These are phyloP conservation scores for Neoboletus subvelutipes DNA, from an alignment of 768 basidiomycete species.

Conservation along the genomic window DNA sequence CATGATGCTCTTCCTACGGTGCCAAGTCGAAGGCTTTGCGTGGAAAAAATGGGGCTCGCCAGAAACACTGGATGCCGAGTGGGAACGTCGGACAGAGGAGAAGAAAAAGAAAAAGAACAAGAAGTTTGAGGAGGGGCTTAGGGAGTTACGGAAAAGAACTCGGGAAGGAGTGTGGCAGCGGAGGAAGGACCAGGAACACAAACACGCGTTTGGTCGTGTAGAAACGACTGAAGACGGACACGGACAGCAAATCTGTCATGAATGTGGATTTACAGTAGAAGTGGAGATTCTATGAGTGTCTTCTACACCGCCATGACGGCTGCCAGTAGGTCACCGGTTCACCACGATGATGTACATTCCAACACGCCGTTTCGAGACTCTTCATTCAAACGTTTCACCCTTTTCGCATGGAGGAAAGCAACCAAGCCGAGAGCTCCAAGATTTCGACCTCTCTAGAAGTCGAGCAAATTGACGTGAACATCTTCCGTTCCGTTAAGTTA, in stretches of 20 bases:
- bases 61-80: constrained; percentile 88
- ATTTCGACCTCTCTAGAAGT: constrained; percentile 76
- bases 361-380: not conserved
- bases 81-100: constrained; percentile 69
- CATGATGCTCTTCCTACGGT: constrained; percentile 98
- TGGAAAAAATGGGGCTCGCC: constrained; percentile 98
- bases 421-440: constrained; percentile 60
- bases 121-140: constrained; percentile 91
- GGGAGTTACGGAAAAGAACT: constrained; percentile 80
- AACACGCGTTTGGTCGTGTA: constrained; percentile 72
- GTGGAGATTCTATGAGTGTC: constrained; percentile 69
- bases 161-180: constrained; percentile 89
- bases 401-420: constrained; percentile 36
- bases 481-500: constrained; percentile 76
- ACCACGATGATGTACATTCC: not conserved
- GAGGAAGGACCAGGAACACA: constrained; percentile 84
- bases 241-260: constrained; percentile 75
- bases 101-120: constrained; percentile 90
- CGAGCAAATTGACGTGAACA: constrained; percentile 71
- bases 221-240: constrained; percentile 53
- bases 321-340: not conserved
- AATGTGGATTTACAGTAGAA: constrained; percentile 90
- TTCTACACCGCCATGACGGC: not conserved
- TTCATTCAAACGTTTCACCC: not conserved
- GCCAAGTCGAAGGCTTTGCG: constrained; percentile 94